These are phyloP conservation scores for Podaxis carcinomalis DNA, from an alignment of 768 basidiomycete genomes.

Conservation along the genomic window DNA sequence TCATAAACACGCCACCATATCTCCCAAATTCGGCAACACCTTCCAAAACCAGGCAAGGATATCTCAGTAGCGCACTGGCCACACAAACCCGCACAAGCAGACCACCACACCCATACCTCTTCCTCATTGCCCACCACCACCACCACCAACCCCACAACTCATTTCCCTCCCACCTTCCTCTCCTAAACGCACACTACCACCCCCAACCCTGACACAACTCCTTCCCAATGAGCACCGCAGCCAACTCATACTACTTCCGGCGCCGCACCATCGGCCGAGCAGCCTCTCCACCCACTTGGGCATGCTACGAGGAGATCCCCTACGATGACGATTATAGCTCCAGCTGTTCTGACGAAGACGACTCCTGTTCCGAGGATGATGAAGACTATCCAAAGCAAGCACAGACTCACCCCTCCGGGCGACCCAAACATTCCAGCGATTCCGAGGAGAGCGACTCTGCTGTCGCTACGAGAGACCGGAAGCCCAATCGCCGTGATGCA, in stretches of 20 bases:
- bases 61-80: conserved; percentile 1
- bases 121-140: conserved; percentile 10
- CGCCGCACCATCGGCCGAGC: conserved; percentile 76
- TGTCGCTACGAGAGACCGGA: conserved; percentile 10
- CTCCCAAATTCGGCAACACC: background rate
- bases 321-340: conserved; percentile 62
- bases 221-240: conserved; percentile 35
- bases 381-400: conserved; percentile 46
- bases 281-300: conserved; percentile 83
- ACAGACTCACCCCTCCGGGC: background rate
- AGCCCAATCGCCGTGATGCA: conserved; percentile 21
- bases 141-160: conserved; percentile 4
- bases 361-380: conserved; percentile 70
- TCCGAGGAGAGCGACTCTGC: conserved; percentile 13
- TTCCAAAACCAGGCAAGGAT: background rate
- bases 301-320: conserved; percentile 88
- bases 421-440: conserved; percentile 11
- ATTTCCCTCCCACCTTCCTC: background rate
- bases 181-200: background rate
- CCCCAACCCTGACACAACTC: background rate
- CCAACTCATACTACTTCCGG: conserved; percentile 50
- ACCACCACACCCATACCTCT: background rate
- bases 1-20: background rate
- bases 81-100: background rate
- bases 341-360: conserved; percentile 39